Percentiles rank a stretch among this genome's conserved stretches.
Conservation (phyloP, 2,329 filamentous ascomycete genomes). For the Xylaria multiplex region DNA sequence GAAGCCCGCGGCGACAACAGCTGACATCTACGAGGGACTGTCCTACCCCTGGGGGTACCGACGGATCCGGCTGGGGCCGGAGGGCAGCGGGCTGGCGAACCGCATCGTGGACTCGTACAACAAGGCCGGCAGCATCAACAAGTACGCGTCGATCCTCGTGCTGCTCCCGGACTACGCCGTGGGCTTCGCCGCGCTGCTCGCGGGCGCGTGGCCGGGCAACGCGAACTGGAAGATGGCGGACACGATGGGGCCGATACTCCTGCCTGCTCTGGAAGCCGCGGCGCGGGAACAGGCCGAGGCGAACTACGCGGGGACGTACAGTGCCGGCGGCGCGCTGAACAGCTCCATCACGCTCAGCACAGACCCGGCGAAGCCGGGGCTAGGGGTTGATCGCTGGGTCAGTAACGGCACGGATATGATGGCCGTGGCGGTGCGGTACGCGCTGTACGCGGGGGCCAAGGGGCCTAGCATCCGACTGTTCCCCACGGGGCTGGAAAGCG, state of each 20-base stretch:
- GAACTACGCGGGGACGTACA: slow-evolving; percentile 42
- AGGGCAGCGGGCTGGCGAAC: slow-evolving; percentile 29
- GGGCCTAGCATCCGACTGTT: slow-evolving; percentile 44
- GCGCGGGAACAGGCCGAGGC: slow-evolving; percentile 41
- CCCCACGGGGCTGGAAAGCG: slow-evolving; percentile 43
- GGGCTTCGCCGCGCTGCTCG: slow-evolving; percentile 43
- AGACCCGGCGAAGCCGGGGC: slow-evolving; percentile 40
- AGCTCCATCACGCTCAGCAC: slow-evolving; percentile 42
- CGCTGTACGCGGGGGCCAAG: slow-evolving; percentile 44
- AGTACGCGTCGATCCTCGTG: slow-evolving; percentile 44
- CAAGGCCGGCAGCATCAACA: slow-evolving; percentile 47
- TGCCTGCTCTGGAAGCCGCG: slow-evolving; percentile 44
- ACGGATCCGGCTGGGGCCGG: slow-evolving; percentile 45
- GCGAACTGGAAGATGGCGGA: slow-evolving; percentile 48
- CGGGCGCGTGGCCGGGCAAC: slow-evolving; percentile 46
- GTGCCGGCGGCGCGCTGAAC: slow-evolving; percentile 23
- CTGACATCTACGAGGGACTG: slow-evolving; percentile 52
- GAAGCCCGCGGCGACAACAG: slow-evolving; percentile 53
- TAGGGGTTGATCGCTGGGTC: slow-evolving; percentile 43
- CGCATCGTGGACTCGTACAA: slow-evolving; percentile 47
- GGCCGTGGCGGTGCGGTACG: slow-evolving; percentile 41
- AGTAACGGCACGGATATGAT: slow-evolving; percentile 48
- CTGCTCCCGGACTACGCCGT: slow-evolving; percentile 48
- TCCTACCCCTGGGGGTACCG: slow-evolving; percentile 59
- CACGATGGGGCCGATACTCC: slow-evolving; percentile 38